These are phyloP conservation scores for Verticillium albo-atrum DNA, from an alignment of 2,329 filamentous ascomycete genomes.

Conservation along the genomic window DNA sequence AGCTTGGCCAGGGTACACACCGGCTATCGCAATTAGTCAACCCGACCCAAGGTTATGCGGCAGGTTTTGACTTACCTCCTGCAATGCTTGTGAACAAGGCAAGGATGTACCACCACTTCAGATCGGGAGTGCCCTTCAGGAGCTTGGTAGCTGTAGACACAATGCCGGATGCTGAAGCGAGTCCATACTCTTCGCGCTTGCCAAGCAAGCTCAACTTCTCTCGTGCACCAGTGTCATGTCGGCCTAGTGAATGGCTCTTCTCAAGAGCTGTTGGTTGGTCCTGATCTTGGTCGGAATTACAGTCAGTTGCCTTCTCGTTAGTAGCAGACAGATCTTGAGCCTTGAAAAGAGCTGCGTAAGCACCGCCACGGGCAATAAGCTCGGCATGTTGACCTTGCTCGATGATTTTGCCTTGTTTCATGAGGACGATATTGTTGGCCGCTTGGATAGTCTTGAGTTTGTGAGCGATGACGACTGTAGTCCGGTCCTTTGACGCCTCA, in stretches of 20 bases:
- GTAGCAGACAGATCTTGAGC: conserved; percentile 29
- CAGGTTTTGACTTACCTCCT: conserved; percentile 7
- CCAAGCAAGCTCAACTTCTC: conserved; percentile 25
- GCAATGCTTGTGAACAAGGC: conserved; percentile 11
- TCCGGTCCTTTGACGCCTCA: conserved; percentile 49
- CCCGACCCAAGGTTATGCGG: not conserved
- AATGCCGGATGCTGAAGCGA: conserved; percentile 23
- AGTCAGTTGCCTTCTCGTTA: not conserved
- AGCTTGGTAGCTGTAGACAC: conserved; percentile 25
- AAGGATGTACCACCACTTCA: conserved; percentile 24
- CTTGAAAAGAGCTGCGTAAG: conserved; percentile 48
- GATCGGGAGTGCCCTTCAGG: conserved; percentile 29
- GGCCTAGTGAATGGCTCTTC: not conserved
- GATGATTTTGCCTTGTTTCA: conserved; percentile 52
- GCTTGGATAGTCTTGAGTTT: conserved; percentile 53
- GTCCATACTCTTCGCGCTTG: conserved; percentile 31
- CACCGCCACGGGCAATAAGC: conserved; percentile 39
- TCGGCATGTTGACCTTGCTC: conserved; percentile 60
- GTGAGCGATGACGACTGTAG: conserved; percentile 63
- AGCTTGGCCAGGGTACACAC: conserved; percentile 24
- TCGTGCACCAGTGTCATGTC: not conserved
- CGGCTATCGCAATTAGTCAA: conserved; percentile 12
- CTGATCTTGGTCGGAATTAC: conserved; percentile 12
- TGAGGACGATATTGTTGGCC: conserved; percentile 63
- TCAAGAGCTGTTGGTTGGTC: not conserved